Conservation (phyloP, 192 early-diverging fungal species). For the Backusella macrospora region DNA sequence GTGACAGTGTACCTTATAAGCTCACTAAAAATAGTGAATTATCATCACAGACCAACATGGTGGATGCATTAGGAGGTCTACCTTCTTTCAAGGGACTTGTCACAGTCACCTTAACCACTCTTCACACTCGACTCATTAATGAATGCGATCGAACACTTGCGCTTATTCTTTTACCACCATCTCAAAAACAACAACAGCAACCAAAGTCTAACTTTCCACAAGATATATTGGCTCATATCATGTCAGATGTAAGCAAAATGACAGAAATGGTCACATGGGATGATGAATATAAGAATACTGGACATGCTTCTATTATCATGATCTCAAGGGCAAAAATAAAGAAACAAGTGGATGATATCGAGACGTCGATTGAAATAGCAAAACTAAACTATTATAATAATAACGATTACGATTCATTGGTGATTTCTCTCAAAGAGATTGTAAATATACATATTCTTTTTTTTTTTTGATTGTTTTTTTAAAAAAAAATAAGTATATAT, state of each 20-base stretch:
- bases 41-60: background rate
- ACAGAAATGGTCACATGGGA: slow-evolving; percentile 38
- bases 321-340: slow-evolving; percentile 5
- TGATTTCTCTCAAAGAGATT: slow-evolving; percentile 19
- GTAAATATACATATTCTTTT: slow-evolving; percentile 13
- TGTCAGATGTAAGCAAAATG: slow-evolving; percentile 35
- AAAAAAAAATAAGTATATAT: background rate
- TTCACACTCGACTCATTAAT: slow-evolving; percentile 34
- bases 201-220: slow-evolving; percentile 25
- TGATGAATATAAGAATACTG: background rate
- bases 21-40: background rate
- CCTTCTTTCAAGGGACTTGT: slow-evolving; percentile 30
- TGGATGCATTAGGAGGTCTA: background rate
- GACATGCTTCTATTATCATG: background rate
- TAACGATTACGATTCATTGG: background rate
- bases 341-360: background rate
- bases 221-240: slow-evolving; percentile 25
- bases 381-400: background rate
- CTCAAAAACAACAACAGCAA: background rate
- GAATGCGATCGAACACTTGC: slow-evolving; percentile 33
- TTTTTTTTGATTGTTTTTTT: background rate
- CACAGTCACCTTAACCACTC: slow-evolving; percentile 35
- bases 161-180: slow-evolving; percentile 8
- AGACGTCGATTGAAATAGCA: slow-evolving; percentile 1
- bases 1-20: slow-evolving; percentile 17